Base-by-base conservation (phyloP, 805 yeast species). In the Metschnikowia kofuensis region DNA sequence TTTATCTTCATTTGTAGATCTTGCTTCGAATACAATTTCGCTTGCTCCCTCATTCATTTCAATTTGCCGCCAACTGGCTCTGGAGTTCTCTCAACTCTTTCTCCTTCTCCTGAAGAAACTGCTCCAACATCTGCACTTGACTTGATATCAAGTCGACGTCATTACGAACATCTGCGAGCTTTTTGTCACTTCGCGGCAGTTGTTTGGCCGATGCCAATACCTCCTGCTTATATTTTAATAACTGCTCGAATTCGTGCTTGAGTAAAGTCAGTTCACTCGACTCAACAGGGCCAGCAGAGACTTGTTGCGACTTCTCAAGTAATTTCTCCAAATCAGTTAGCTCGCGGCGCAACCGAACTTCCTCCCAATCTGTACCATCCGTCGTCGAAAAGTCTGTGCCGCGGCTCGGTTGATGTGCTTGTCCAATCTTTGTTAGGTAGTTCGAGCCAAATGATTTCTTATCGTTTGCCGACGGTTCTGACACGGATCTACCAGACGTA, bases 311-410 rank as follows among this genome's bases (percentile, higher is more conserved):
- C 49, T 79, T 76, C 8, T 69, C 72, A 48, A 87, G 77, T 56
- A 83, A 76, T n/a, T 73, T 67, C 58, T 90, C 96, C 42, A 91
- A 68, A 52, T 87, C 88, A 11, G 83, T 76, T 52, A 92, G 74
- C 63, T 90, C 92, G 52, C 91, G 79, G 68, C 83, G 83, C 55
- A 90, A 76, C 57, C 94, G 78, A 13, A 86, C 95, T 60, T 86
- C 89, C 65, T 91, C 97, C 96, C 97, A 89, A 61, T 90, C 96
- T 1, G 89, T 83, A n/a, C 85, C 90, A 58, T 80, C 79, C 4
- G 82, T 84, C 1, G 82, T 76, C 4, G 85, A 79, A 62, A 86
- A 85, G 63, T 88, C 91, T 0, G 90, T 83, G 6, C 89, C 90
- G 30, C 68, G 67, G 21, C 38, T 42, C 31, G 61, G 65, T 4